phyloP scores from a whole-genome alignment of 116 monocot species.

The Zostera marina region DNA sequence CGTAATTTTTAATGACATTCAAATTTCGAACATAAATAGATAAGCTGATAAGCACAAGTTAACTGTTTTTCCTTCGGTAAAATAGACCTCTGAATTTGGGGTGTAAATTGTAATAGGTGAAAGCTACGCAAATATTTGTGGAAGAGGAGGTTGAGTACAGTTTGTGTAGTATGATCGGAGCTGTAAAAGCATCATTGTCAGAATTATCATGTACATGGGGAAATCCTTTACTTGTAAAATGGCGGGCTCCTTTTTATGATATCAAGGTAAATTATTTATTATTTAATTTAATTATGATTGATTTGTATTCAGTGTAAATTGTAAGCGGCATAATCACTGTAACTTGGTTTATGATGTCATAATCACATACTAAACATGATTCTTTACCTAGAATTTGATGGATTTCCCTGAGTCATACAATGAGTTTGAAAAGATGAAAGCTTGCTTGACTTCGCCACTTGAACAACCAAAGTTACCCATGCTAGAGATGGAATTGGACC shows the following conservation, averaged over 20 bases:
- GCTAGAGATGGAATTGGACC: constrained; percentile 29
- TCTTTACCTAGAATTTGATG: constrained; percentile 33
- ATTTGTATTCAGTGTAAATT: not conserved
- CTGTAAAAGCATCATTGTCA: constrained; percentile 54
- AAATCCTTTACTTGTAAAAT: constrained; percentile 37
- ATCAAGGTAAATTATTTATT: constrained; percentile 34
- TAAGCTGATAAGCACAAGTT: not conserved
- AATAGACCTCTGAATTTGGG: constrained; percentile 2
- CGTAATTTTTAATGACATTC: constrained; percentile 17
- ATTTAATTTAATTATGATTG: not conserved
- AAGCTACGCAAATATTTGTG: constrained; percentile 62
- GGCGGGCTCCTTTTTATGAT: constrained; percentile 73
- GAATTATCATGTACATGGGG: constrained; percentile 36
- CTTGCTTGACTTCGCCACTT: constrained; percentile 27
- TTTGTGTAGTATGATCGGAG: constrained; percentile 20
- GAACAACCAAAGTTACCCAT: constrained; percentile 37
- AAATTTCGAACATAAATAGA: constrained; percentile 1
- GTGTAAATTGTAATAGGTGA: constrained; percentile 45
- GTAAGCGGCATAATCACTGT: not conserved
- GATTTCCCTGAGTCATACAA: constrained; percentile 48
- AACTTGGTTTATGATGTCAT: not conserved
- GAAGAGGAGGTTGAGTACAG: constrained; percentile 86
- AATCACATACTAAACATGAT: not conserved
- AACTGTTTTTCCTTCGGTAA: not conserved
- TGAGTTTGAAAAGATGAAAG: constrained; percentile 43